Percentiles rank a stretch among this genome's conserved stretches.
These are phyloP conservation scores for Aureobasidium sp. DNA, from an alignment of 2,329 filamentous ascomycete species.

Conservation along the genomic window DNA sequence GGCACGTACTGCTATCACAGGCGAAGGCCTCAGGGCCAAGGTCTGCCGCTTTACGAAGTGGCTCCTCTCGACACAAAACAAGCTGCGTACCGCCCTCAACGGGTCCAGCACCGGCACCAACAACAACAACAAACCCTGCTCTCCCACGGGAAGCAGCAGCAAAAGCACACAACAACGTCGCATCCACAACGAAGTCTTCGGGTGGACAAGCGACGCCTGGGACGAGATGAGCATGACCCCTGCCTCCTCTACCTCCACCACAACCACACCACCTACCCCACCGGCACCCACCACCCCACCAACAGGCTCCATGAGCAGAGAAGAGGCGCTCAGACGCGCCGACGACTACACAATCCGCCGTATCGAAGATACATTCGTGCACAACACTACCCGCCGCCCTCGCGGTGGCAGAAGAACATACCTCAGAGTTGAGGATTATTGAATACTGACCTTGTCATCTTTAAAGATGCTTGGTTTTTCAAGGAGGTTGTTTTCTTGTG, in stretches of 20 bases:
- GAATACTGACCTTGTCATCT: not conserved
- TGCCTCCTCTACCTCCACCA: not conserved
- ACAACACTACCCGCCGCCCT: not conserved
- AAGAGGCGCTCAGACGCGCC: not conserved
- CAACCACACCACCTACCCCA: not conserved
- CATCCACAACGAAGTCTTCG: slow-evolving; percentile 10
- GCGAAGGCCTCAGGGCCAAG: not conserved
- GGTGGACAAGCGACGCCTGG: not conserved
- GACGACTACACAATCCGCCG: not conserved
- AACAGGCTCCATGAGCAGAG: not conserved
- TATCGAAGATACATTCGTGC: not conserved
- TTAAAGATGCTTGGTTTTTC: not conserved
- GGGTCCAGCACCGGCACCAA: not conserved
- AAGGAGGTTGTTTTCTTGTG: not conserved
- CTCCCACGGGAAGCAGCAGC: not conserved
- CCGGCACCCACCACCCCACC: not conserved
- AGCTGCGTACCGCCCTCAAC: not conserved
- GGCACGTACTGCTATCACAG: not conserved
- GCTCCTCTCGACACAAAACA: not conserved
- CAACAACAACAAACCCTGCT: not conserved
- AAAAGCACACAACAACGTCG: not conserved
- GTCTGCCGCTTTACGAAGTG: not conserved
- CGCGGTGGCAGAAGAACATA: not conserved
- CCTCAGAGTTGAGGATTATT: not conserved
- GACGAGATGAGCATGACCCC: not conserved